Evolutionary conservation across 2,329 filamentous ascomycete species (phyloP).

Genomic region (Elsinoe fawcettii): DNA sequence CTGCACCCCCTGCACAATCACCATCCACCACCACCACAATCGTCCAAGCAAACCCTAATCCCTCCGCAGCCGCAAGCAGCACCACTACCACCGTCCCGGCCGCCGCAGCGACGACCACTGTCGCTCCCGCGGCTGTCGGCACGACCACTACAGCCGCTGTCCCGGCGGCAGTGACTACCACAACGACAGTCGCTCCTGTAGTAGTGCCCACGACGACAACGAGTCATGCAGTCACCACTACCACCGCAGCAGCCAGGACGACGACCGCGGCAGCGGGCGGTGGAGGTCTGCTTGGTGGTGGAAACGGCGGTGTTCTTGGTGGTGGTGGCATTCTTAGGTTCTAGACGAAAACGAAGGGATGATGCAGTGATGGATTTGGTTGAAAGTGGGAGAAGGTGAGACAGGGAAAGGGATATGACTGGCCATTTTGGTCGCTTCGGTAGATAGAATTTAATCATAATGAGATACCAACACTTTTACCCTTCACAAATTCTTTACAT

Average conservation of each 20-base stretch:
- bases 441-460: constrained; percentile 7
- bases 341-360: background rate
- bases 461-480: background rate
- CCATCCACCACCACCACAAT: background rate
- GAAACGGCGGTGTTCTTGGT: background rate
- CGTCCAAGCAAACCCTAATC: background rate
- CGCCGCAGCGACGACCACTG: background rate
- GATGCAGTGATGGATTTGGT: background rate
- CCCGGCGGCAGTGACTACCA: background rate
- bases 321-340: background rate
- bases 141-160: background rate
- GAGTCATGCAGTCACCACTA: background rate
- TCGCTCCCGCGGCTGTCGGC: background rate
- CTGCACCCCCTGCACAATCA: background rate
- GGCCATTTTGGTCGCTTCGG: background rate
- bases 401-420: background rate
- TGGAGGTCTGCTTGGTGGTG: background rate
- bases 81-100: background rate
- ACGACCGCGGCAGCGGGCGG: background rate
- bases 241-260: background rate
- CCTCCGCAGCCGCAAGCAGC: background rate
- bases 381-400: background rate
- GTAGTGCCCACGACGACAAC: background rate
- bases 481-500: too few species aligned
- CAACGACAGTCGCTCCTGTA: background rate